Evolutionary conservation across 2,329 filamentous ascomycete species (phyloP).

Genomic region (Plectosphaerella cucumerina): DNA sequence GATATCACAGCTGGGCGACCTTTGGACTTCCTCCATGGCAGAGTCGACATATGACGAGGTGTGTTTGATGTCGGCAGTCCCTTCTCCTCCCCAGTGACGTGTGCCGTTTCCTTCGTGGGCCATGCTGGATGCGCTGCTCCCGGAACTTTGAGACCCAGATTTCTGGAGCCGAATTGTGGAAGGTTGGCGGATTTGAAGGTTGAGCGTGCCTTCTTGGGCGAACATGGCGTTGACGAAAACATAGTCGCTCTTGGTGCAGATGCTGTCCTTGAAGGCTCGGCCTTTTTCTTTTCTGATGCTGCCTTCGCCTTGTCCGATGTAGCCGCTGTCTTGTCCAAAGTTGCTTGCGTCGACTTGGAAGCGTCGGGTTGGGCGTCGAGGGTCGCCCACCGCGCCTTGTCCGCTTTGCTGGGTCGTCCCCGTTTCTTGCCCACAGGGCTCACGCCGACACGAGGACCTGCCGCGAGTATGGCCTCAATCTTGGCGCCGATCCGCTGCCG

Average conservation of each 20-base stretch:
- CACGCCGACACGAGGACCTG: conserved; percentile 11
- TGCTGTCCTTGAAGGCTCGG: conserved; percentile 15
- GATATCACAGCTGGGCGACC: conserved; percentile 37
- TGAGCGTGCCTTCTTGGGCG: conserved; percentile 37
- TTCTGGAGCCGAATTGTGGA: conserved; percentile 40
- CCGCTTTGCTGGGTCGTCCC: conserved; percentile 18
- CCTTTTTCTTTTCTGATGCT: too few relatives aligned
- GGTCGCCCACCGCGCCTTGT: conserved; percentile 10
- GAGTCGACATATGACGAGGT: background rate
- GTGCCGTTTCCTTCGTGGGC: conserved; percentile 61
- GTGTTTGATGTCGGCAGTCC: background rate
- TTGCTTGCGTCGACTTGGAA: conserved; percentile 8
- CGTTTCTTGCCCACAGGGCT: conserved; percentile 17
- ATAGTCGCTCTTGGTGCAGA: conserved; percentile 33
- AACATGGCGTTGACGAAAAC: conserved; percentile 51
- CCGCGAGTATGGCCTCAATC: conserved; percentile 59
- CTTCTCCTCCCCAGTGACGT: conserved; percentile 48
- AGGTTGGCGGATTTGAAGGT: conserved; percentile 23
- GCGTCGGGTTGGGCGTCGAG: too few relatives aligned
- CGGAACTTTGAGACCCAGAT: conserved; percentile 52
- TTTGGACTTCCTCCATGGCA: conserved; percentile 44
- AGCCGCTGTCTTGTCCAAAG: background rate
- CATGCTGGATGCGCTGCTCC: conserved; percentile 66
- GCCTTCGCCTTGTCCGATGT: too few relatives aligned
- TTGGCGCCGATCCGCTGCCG: conserved; percentile 48